Base-by-base conservation (phyloP, 1,139 yeast genomes). In the Candida tunisiensis region DNA sequence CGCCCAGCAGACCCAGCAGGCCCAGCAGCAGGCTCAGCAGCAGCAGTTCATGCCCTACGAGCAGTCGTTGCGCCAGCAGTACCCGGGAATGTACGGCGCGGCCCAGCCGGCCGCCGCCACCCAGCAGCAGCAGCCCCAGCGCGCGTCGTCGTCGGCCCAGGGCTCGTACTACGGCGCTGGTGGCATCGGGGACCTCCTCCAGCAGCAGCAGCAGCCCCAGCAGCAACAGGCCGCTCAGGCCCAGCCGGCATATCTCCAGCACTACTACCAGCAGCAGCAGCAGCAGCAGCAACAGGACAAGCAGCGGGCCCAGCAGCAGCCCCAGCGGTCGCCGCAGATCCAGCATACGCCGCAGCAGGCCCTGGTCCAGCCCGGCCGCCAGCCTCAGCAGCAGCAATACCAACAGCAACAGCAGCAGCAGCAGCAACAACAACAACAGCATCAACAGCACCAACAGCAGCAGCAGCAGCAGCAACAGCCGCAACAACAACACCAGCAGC, bases 81-180 rank as follows among this genome's bases (percentile, higher is more conserved):
- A 21, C 35, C 28, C 39, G 31, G 34, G 36, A 23, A 39, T 36
- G 33, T 37, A 26, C 36, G 37, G 35, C 35, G 11, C 25, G 23
- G 9, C 26, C 22, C 38, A 24, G 36, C 46, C 26, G 23, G 30
- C 31, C 34, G 20, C 51, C 44, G 11, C 53, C 47, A 7, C 31
- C 9, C 26, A 19, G 19, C 32, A 27, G 23, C 35, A 28, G 15
- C 35, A 35, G 8, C 39, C 27, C 27, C 42, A 32, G 25, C 37
- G 31, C 29, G 40, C 25, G 34, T 42, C 34, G 36, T 44, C 31
- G 34, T 41, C 25, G 16, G 15, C 25, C 5, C 31, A 23, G 24
- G 17, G 20, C 13, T 23, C 21, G 13, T 24, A 14, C 25, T 14
- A 13, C n/a, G n/a, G n/a, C n/a, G n/a, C n/a, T n/a, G 17, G 12